Evolutionary conservation across 495 filamentous ascomycete species (phyloP), one percentile per base, ranked within the genome.

Genomic region (Penicillium parvum): DNA sequence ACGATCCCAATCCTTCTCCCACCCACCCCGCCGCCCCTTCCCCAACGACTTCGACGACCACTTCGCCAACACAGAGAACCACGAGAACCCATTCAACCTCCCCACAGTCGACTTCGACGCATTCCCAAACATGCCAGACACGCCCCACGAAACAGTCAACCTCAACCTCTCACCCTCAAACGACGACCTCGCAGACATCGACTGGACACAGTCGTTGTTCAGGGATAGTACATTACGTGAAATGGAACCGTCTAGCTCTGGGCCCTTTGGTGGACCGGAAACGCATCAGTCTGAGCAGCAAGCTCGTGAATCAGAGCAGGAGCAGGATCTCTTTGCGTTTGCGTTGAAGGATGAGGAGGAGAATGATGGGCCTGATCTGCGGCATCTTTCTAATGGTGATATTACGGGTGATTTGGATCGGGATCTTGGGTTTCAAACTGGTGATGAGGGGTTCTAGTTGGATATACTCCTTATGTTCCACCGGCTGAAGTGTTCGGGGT

Each of bases 341-440:
- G 36, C 47, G 11, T 33, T 56, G 11, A 49, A 49, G 7, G 46
- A 49, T 33, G 47, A 45, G 21, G 39, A 40, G n/a, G 33, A 39
- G 17, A 15, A 15, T n/a, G n/a, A n/a, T 6, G 6, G 20, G n/a
- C 8, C 9, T 5, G 14, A 34, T 15, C 33, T 12, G 19, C 29
- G 39, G 9, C 43, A 54, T 26, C 39, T 37, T 39, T 49, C 53
- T 17, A 47, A 51, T 21, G 40, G 44, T 8, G 45, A 57, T 33
- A 71, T 72, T 12, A 72, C 69, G 4, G 69, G 69, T 3, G 69
- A 72, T 53, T 43, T 72, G 39, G 69, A 72, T 54, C 45, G 51
- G 20, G 69, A 72, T 55, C 43, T 72, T 16, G 64, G 66, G 1
- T 58, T 68, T 26, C 34, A 51, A 27, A 58, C 53, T 44, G 60